Evolutionary conservation across 352 stramenopile genomes (phyloP).

Genomic region (Phytophthora cajani): DNA sequence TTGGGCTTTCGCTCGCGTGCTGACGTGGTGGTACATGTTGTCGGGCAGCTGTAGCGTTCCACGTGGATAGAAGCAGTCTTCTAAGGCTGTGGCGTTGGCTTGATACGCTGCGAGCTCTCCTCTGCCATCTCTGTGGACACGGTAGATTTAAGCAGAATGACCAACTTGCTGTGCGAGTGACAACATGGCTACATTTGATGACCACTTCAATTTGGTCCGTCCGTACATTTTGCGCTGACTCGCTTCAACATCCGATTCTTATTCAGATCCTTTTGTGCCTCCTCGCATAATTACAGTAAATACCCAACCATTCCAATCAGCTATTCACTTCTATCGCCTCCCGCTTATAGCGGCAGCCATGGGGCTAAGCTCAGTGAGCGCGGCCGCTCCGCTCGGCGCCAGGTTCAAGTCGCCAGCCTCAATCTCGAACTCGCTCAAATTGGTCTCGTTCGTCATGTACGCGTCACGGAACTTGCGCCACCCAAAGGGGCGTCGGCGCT

Average conservation of each 20-base stretch:
- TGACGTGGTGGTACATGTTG: not conserved
- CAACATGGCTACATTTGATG: slow-evolving; percentile 7
- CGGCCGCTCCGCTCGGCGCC: slow-evolving; percentile 6
- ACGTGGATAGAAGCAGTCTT: not conserved
- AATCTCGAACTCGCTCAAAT: slow-evolving; percentile 67
- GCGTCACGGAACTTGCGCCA: slow-evolving; percentile 28
- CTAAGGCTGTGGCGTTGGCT: not conserved
- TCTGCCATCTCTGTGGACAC: slow-evolving; percentile 2
- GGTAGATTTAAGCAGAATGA: not conserved
- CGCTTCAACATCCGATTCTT: slow-evolving; percentile 7
- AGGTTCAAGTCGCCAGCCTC: slow-evolving; percentile 51
- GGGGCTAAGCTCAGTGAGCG: not conserved
- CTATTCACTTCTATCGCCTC: not conserved
- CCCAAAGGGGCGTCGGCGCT: slow-evolving; percentile 29
- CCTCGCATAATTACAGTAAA: not conserved
- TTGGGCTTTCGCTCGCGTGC: not conserved
- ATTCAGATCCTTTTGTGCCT: not conserved
- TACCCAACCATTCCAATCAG: not conserved
- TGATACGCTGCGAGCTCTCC: not conserved
- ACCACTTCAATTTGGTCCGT: slow-evolving; percentile 6
- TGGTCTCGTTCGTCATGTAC: slow-evolving; percentile 40
- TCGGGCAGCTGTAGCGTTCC: not conserved
- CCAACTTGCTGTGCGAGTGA: not conserved
- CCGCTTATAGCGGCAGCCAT: not conserved
- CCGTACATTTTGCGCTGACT: slow-evolving; percentile 2